Evolutionary conservation across 495 filamentous ascomycete genomes (phyloP), one percentile per base, ranked within the genome.

Genomic region (Aspergillus carlsbadensis): DNA sequence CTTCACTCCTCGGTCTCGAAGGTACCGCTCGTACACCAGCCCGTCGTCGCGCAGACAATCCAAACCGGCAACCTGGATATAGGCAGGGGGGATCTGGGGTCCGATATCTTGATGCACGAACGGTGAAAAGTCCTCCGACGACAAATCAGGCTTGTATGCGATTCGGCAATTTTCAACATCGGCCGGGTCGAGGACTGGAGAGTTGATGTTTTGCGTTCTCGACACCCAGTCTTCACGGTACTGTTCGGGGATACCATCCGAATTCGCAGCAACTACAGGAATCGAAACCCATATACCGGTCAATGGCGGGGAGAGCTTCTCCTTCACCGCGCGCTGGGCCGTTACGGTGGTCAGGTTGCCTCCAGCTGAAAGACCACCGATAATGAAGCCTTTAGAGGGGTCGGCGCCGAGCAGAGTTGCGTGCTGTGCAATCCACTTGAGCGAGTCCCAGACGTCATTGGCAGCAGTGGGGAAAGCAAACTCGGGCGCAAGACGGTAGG

Each of bases 11-110:
- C 47, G 6, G 6, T 74, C 67, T 33, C 67, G 59, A 31, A 78
- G 58, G 6, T 72, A 57, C 18, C 57, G 44, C 48, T 75, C 75
- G 51, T 76, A 78, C 13, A 78, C 66, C 17, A 78, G 36, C 0
- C 62, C 73, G 31, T 75, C 73, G 45, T 78, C 75, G 5, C 75
- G 58, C 8, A 74, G 54, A 2, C 70, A 68, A 56, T 78, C 75
- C 13, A 66, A 2, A 2, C 75, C 75, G 41, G 62, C 66, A 8
- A 75, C 55, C 57, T 72, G 67, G 18, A 78, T 62, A 48, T 70
- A 74, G 6, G 69, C 57, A 15, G 42, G 52, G 20, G 52, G 61
- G 2, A 54, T 35, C n/a, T 21, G 22, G 26, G 29, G 6, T 1
- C 15, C 31, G 24, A n/a, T 22, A 24, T 60, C 37, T 0, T 15